Evolutionary conservation across 305 asterid genomes (phyloP), one percentile per base, ranked within the genome.

Genomic region (Salvia sclarea): DNA sequence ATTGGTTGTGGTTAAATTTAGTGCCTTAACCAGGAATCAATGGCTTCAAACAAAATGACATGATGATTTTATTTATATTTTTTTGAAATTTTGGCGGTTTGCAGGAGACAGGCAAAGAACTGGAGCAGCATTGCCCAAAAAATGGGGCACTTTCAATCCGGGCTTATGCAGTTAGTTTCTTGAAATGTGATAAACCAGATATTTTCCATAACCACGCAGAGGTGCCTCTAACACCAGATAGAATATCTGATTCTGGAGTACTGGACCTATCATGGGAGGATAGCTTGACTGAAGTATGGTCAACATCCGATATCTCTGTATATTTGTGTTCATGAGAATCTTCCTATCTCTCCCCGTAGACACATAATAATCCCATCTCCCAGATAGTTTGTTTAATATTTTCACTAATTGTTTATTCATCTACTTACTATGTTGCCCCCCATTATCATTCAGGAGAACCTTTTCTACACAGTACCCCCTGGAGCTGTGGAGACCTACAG

Each of bases 401-500:
- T 5, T 22, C 31, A 1, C 10, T 72, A 73, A 43, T 48, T 28
- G 40, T 64, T 78, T 70, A 25, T 65, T 66, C 14, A 71, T 49
- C 64, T 57, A 18, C 55, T 68, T 57, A 18, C 52, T 68, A 59
- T 61, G 35, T 56, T 63, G 45, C 62, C 62, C 62, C 1, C 61
- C 48, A 48, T 55, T 75, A 22, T 81, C 70, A 57, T 73, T 79
- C 81, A 95, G 99, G 98, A 88, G 69, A 84, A 79, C 74, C 85
- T 92, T 68, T 92, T 88, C 85, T 92, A 95, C 66, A 52, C 82
- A 50, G 83, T 86, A 61, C 85, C 82, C 1, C 77, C 82, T 45
- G 96, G 90, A 76, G 92, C 95, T 13, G 63, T 83, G 85, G 88
- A 83, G 77, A 69, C 83, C 56, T 95, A 90, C 71, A 88, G 85